Evolutionary conservation across 2,329 filamentous ascomycete species (phyloP).

Genomic region (Diplodia seriata): DNA sequence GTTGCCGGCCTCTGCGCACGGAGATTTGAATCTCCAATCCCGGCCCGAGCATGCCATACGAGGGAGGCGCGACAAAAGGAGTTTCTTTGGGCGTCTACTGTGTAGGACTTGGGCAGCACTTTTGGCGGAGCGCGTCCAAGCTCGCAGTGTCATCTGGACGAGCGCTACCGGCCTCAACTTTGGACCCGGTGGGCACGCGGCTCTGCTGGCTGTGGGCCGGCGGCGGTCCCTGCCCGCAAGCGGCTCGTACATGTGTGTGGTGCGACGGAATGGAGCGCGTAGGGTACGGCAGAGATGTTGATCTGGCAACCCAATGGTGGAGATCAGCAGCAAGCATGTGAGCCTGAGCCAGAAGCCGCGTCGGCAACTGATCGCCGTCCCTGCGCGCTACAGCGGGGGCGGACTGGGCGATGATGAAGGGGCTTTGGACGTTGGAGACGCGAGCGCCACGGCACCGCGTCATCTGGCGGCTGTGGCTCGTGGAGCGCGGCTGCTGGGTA

Average conservation of each 20-base stretch:
- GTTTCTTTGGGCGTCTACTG: conserved; percentile 21
- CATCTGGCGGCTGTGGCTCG: conserved; percentile 25
- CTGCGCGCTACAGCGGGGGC: conserved; percentile 6
- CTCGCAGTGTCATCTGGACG: neutral
- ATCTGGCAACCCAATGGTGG: conserved; percentile 22
- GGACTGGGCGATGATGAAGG: conserved; percentile 8
- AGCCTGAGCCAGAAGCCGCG: conserved; percentile 16
- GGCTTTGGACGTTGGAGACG: conserved; percentile 10
- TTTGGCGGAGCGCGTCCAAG: conserved; percentile 12
- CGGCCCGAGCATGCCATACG: conserved; percentile 26
- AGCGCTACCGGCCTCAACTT: conserved; percentile 15
- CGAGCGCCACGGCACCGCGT: conserved; percentile 20
- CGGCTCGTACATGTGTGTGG: neutral
- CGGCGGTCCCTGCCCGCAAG: neutral
- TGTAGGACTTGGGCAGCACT: conserved; percentile 19
- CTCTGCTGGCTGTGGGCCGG: conserved; percentile 11
- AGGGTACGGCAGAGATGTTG: conserved; percentile 15
- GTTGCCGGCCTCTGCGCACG: conserved; percentile 14
- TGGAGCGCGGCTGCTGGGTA: conserved; percentile 16
- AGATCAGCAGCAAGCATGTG: conserved; percentile 30
- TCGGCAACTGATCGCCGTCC: conserved; percentile 22
- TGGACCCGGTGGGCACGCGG: conserved; percentile 9
- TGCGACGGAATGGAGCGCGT: conserved; percentile 6
- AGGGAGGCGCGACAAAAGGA: conserved; percentile 18
- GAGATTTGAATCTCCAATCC: conserved; percentile 25